phyloP scores from a whole-genome alignment of 2,329 filamentous ascomycete genomes.

The Pezicula neosporulosa region DNA sequence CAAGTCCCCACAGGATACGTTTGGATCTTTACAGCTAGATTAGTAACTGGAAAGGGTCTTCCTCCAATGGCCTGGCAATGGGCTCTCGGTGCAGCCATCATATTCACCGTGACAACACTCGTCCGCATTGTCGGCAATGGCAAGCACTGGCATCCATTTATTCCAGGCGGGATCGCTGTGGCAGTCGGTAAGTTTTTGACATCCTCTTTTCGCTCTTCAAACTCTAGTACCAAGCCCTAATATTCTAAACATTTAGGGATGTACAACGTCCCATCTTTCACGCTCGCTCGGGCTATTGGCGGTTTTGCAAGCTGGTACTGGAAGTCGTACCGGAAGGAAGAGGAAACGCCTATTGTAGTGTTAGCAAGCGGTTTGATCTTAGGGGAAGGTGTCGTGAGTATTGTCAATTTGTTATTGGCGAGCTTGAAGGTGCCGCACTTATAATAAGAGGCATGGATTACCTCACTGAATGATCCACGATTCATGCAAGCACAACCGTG shows the following conservation, averaged over 20 bases:
- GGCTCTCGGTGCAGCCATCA: slow-evolving; percentile 66
- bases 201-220: slow-evolving; percentile 1
- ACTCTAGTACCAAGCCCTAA: background rate
- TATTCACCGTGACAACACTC: slow-evolving; percentile 72
- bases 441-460: slow-evolving; percentile 7
- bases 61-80: slow-evolving; percentile 81
- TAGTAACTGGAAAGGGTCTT: slow-evolving; percentile 87
- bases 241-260: slow-evolving; percentile 56
- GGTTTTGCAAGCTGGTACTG: slow-evolving; percentile 78
- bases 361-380: slow-evolving; percentile 86
- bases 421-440: slow-evolving; percentile 74
- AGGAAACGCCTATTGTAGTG: slow-evolving; percentile 81
- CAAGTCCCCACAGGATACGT: slow-evolving; percentile 93
- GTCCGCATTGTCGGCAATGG: slow-evolving; percentile 55
- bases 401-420: slow-evolving; percentile 82
- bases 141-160: slow-evolving; percentile 65
- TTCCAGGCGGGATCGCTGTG: slow-evolving; percentile 93
- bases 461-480: background rate
- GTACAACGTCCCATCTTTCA: slow-evolving; percentile 97
- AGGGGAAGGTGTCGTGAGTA: slow-evolving; percentile 88
- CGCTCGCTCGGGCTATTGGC: slow-evolving; percentile 79
- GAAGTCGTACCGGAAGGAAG: slow-evolving; percentile 48
- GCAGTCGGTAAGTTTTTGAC: slow-evolving; percentile 66
- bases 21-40: slow-evolving; percentile 92
- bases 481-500: background rate